Percentiles rank a stretch among this genome's conserved stretches.
These are phyloP conservation scores for Aspergillus luchuensis DNA, from an alignment of 2,329 filamentous ascomycete genomes.

Conservation along the genomic window DNA sequence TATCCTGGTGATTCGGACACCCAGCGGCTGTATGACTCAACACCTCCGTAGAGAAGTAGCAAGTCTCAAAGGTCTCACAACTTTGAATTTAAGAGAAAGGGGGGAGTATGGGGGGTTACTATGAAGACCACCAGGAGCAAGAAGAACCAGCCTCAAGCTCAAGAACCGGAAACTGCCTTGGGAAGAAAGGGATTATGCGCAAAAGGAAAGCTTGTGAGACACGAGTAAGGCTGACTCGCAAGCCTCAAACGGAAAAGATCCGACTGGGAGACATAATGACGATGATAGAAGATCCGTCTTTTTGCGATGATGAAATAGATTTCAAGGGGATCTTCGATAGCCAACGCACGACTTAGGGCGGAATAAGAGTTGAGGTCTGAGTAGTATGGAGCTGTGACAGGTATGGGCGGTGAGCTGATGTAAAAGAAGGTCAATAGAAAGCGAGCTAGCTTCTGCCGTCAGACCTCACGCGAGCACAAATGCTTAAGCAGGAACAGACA, in stretches of 20 bases:
- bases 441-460: constrained; percentile 1
- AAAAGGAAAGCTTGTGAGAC: constrained; percentile 6
- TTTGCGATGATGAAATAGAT: background rate
- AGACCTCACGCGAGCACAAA: constrained; percentile 2
- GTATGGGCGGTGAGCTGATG: constrained; percentile 19
- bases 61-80: constrained; percentile 11
- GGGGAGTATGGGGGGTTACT: background rate
- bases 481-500: background rate
- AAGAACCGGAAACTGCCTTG: background rate
- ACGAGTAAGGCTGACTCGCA: constrained; percentile 11
- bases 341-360: background rate
- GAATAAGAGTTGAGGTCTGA: constrained; percentile 10
- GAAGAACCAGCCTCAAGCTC: background rate
- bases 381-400: constrained; percentile 9
- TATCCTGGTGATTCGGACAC: background rate
- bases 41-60: background rate
- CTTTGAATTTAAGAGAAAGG: background rate
- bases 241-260: constrained; percentile 11
- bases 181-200: background rate
- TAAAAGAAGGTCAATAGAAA: constrained; percentile 5
- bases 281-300: background rate
- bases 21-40: background rate
- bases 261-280: constrained; percentile 17
- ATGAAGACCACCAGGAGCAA: background rate
- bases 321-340: background rate